Base-by-base conservation (phyloP, 2,329 filamentous ascomycete genomes). In the Talaromyces marneffei region DNA sequence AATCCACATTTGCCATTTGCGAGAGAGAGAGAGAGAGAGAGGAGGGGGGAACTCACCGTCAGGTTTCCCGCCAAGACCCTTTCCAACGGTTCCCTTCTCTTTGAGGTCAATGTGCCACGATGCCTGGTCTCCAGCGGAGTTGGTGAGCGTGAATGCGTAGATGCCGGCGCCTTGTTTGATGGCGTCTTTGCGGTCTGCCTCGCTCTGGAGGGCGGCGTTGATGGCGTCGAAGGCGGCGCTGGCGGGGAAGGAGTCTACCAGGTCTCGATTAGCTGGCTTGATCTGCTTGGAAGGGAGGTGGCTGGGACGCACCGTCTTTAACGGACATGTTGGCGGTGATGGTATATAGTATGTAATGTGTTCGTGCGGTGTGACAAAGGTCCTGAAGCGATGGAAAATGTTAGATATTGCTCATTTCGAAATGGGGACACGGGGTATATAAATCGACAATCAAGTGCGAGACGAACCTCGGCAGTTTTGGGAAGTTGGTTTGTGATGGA, bases 71-170 rank as follows among this genome's bases (percentile, higher is more conserved):
- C 88, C 89, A 59, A 76, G 75, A 60, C 94, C 94, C 73, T 89
- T 88, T 69, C 84, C 89, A 44, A 96, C 92, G 60, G 83, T 84
- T 65, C 94, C 94, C 65, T 87, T 89, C 71, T 95, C 85, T 83
- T 97, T 97, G 65, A 99, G 86, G 76, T 99, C 94, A 69, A 99
- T 90, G 80, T 95, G 86, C 94, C 94, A 99, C 79, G 86, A 89
- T 71, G 91, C 87, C 62, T 87, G 87, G 76, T 92, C 85, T 69
- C 91, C 91, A 25, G 83, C 83, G 62, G 81, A 77, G 83, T 99
- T 99, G 84, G 96, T 97, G 67, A 99, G 82, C 59, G 86, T 91
- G 80, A 99, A 97, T 64, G 88, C 88, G 76, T 96, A 97, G 75
- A 97, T 82, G 64, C 89, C 91, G 70, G 88, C 88, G 73, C 87